phyloP scores from a whole-genome alignment of 2,329 filamentous ascomycete species.

The Phyllosticta paracitricarpa region DNA sequence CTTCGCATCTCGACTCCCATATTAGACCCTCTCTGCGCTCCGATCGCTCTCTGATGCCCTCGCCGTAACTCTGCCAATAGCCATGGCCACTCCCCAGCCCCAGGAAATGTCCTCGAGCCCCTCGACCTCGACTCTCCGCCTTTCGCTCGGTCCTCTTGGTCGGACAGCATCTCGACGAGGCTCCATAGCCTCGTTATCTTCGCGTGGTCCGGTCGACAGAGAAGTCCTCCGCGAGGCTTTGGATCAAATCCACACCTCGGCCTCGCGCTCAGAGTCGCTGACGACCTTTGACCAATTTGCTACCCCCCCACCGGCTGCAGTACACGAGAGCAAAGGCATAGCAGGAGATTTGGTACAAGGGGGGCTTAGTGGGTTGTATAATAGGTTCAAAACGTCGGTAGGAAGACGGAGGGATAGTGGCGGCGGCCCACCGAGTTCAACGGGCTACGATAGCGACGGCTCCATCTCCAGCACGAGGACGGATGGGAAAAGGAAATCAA shows the following conservation, averaged over 20 bases:
- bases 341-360: constrained; percentile 69
- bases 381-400: constrained; percentile 72
- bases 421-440: constrained; percentile 23
- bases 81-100: constrained; percentile 15
- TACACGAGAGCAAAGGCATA: constrained; percentile 58
- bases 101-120: constrained; percentile 17
- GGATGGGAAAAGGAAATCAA: constrained; percentile 11
- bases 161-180: constrained; percentile 23
- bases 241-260: constrained; percentile 78
- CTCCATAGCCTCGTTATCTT: constrained; percentile 30
- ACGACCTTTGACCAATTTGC: constrained; percentile 94
- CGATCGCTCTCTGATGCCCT: constrained; percentile 2
- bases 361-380: constrained; percentile 82
- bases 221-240: constrained; percentile 33
- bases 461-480: constrained; percentile 17
- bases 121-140: constrained; percentile 13
- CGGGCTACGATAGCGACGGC: constrained; percentile 22
- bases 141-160: constrained; percentile 18
- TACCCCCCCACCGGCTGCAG: constrained; percentile 51
- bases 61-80: not conserved
- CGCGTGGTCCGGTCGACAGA: constrained; percentile 17
- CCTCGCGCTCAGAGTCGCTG: constrained; percentile 73
- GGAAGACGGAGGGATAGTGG: constrained; percentile 52
- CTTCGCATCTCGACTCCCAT: not conserved
- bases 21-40: not conserved